These are phyloP conservation scores for Penicillium sp. DNA, from an alignment of 2,329 filamentous ascomycete species.

Conservation along the genomic window DNA sequence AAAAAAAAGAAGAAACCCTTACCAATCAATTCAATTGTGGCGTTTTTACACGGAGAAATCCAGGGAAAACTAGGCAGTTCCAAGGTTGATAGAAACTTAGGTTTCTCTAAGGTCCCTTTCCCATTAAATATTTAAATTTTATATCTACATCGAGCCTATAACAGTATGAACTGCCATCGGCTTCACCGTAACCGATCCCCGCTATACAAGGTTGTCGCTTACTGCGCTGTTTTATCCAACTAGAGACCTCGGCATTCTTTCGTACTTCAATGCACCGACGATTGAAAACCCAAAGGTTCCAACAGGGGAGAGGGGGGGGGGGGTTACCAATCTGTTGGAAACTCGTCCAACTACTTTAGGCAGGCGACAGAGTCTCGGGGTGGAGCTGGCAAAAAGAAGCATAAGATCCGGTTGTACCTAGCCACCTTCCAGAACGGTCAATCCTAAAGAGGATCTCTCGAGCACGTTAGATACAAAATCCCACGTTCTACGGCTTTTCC, in stretches of 20 bases:
- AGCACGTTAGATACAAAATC: slow-evolving; percentile 6
- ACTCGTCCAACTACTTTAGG: slow-evolving; percentile 23
- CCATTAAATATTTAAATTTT: background rate
- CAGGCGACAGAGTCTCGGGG: slow-evolving; percentile 18
- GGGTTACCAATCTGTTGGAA: slow-evolving; percentile 10
- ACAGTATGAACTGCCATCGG: background rate
- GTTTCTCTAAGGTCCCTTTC: background rate
- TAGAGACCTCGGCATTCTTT: slow-evolving; percentile 2
- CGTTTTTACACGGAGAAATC: background rate
- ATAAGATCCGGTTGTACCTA: slow-evolving; percentile 18
- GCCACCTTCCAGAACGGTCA: slow-evolving; percentile 27
- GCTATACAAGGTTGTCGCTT: slow-evolving; percentile 7
- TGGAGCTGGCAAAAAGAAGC: slow-evolving; percentile 24
- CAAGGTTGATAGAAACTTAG: background rate
- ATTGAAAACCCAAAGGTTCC: slow-evolving; percentile 10
- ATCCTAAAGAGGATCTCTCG: slow-evolving; percentile 19
- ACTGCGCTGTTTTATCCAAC: slow-evolving; percentile 8
- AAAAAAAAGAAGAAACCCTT: background rate
- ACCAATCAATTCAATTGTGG: background rate
- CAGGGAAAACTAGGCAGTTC: background rate
- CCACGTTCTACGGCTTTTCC: slow-evolving; percentile 3
- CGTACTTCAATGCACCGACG: slow-evolving; percentile 3
- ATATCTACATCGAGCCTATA: background rate
- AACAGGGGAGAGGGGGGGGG: background rate
- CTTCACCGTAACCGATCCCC: slow-evolving; percentile 1